Conservation (phyloP, 2,329 filamentous ascomycete genomes). For the Calonectria pteridis region DNA sequence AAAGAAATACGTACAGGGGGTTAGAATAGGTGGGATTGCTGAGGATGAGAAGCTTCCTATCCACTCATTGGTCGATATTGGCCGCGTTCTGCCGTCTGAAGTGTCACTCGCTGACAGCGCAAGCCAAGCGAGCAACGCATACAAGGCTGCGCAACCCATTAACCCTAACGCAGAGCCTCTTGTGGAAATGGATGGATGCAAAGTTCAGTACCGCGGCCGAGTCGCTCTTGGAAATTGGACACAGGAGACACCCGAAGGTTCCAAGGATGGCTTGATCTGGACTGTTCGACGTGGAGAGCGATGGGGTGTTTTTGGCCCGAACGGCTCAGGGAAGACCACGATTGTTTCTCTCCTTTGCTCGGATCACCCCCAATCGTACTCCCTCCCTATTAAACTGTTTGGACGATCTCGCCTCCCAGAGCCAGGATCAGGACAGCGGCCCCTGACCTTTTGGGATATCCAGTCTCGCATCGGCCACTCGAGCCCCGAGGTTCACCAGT, state of each 20-base stretch:
- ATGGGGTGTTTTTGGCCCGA: constrained; percentile 94
- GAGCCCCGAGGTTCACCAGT: constrained; percentile 92
- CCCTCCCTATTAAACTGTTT: constrained; percentile 87
- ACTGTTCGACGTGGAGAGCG: constrained; percentile 84
- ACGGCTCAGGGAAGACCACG: constrained; percentile 96
- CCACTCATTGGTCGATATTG: constrained; percentile 63
- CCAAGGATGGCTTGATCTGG: constrained; percentile 79
- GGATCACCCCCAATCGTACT: constrained; percentile 95
- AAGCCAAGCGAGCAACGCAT: constrained; percentile 6
- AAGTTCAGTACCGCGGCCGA: constrained; percentile 83
- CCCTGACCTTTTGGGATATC: constrained; percentile 92
- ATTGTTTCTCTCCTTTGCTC: constrained; percentile 92
- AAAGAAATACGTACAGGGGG: constrained; percentile 60
- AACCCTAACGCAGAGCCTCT: constrained; percentile 71
- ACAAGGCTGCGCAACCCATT: constrained; percentile 36
- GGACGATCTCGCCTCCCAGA: constrained; percentile 84
- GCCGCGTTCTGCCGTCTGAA: constrained; percentile 55
- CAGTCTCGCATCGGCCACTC: constrained; percentile 92
- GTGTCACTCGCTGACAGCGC: constrained; percentile 22
- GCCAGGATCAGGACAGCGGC: constrained; percentile 72
- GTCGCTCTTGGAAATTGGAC: constrained; percentile 85
- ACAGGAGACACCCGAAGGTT: constrained; percentile 65
- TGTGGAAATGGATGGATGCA: constrained; percentile 89
- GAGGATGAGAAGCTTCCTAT: constrained; percentile 64
- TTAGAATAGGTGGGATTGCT: constrained; percentile 56